phyloP scores from a whole-genome alignment of 2,329 filamentous ascomycete species.

The Erysiphe pulchra region DNA sequence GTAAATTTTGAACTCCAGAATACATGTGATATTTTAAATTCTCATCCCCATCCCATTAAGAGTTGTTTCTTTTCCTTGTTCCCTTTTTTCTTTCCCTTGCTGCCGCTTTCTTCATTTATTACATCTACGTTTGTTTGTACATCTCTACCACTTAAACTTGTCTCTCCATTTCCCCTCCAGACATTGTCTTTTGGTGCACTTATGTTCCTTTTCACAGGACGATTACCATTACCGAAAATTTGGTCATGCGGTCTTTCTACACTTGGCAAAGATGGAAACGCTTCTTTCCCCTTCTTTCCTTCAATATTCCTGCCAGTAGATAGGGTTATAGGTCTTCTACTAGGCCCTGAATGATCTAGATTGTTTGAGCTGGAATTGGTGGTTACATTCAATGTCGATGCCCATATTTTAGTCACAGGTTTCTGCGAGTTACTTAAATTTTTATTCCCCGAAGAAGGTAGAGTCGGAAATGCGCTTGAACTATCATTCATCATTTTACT shows the following conservation, averaged over 20 bases:
- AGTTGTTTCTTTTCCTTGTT: slow-evolving; percentile 37
- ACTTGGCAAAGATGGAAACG: slow-evolving; percentile 61
- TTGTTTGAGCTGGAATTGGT: slow-evolving; percentile 1
- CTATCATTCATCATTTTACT: slow-evolving; percentile 10
- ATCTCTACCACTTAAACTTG: neutral
- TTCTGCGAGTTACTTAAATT: slow-evolving; percentile 1
- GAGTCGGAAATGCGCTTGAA: slow-evolving; percentile 20
- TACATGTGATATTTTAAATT: neutral
- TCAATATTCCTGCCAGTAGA: neutral
- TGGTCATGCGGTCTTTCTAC: slow-evolving; percentile 43
- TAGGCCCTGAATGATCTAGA: slow-evolving; percentile 3
- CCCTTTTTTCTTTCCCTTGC: slow-evolving; percentile 27
- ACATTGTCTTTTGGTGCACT: neutral
- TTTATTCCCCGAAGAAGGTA: slow-evolving; percentile 8
- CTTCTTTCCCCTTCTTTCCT: slow-evolving; percentile 20
- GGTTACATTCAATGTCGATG: neutral
- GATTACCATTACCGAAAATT: slow-evolving; percentile 32
- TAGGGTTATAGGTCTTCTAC: slow-evolving; percentile 1
- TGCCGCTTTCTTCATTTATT: slow-evolving; percentile 1
- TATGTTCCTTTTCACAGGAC: slow-evolving; percentile 25
- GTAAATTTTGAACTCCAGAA: no score
- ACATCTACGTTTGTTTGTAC: neutral
- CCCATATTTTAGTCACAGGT: slow-evolving; percentile 1
- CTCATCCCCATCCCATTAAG: slow-evolving; percentile 29
- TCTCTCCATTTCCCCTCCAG: neutral